phyloP scores from a whole-genome alignment of 306 rosid genomes.

The Cyamopsis tetragonoloba region DNA sequence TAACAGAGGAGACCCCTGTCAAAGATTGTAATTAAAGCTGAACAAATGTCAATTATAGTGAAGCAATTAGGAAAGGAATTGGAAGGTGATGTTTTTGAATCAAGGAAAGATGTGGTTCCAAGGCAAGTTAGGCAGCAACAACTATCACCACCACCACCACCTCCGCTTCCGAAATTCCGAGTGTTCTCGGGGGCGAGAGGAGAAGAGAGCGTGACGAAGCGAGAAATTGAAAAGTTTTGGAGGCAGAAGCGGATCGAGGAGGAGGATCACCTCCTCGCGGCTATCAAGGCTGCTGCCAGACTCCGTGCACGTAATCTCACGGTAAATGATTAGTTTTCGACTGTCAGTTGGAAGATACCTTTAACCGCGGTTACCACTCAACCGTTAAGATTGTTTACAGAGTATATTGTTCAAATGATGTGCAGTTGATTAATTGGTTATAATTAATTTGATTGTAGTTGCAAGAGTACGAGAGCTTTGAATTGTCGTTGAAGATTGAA shows the following conservation, averaged over 20 bases:
- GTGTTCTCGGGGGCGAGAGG: background rate
- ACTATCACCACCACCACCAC: slow-evolving; percentile 48
- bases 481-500: slow-evolving; percentile 41
- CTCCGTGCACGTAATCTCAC: slow-evolving; percentile 65
- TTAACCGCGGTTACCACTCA: too few relatives aligned
- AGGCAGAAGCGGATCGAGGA: slow-evolving; percentile 57
- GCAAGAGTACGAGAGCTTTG: slow-evolving; percentile 52
- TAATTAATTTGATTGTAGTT: slow-evolving; percentile 31
- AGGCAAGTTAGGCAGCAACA: too few relatives aligned
- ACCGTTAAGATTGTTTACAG: too few relatives aligned
- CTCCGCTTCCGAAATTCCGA: slow-evolving; percentile 47
- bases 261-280: slow-evolving; percentile 80
- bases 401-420: too few relatives aligned
- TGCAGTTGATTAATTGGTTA: background rate
- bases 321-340: slow-evolving; percentile 38
- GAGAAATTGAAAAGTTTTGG: slow-evolving; percentile 79
- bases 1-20: background rate
- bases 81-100: slow-evolving; percentile 15
- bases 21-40: background rate
- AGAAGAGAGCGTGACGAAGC: slow-evolving; percentile 61
- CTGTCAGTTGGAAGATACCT: too few relatives aligned
- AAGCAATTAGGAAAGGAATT: slow-evolving; percentile 33
- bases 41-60: background rate
- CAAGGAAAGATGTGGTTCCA: slow-evolving; percentile 26
- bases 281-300: slow-evolving; percentile 73